These are phyloP conservation scores for Kickxella alabastrina DNA, from an alignment of 192 early-diverging fungal species.

Conservation along the genomic window DNA sequence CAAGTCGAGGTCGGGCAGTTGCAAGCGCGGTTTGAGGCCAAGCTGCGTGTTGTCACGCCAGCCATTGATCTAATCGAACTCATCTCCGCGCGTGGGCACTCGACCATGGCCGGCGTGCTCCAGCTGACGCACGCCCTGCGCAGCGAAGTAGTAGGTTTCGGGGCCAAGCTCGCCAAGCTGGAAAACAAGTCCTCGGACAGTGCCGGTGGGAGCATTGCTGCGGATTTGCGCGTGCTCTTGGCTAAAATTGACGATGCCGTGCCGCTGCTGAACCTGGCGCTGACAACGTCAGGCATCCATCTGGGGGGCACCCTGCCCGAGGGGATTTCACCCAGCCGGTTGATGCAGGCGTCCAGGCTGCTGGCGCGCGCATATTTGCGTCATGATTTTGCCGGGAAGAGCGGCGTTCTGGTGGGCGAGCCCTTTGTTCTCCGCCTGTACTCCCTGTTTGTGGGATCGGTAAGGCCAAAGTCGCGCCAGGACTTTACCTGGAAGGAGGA, in stretches of 20 bases:
- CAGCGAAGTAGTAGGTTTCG: slow-evolving; percentile 53
- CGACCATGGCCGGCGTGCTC: slow-evolving; percentile 54
- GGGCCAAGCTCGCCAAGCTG: slow-evolving; percentile 19
- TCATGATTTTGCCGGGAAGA: slow-evolving; percentile 10
- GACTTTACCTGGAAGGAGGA: slow-evolving; percentile 86
- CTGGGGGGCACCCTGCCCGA: slow-evolving; percentile 44
- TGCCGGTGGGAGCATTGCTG: background rate
- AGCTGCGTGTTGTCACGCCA: slow-evolving; percentile 58
- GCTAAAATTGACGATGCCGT: slow-evolving; percentile 51
- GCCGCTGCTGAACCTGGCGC: slow-evolving; percentile 53
- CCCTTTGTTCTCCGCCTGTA: slow-evolving; percentile 59
- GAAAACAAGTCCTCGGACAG: background rate
- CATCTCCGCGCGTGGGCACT: slow-evolving; percentile 61
- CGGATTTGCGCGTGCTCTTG: slow-evolving; percentile 26
- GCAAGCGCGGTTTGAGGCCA: slow-evolving; percentile 50
- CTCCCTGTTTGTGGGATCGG: slow-evolving; percentile 64
- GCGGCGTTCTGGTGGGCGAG: slow-evolving; percentile 24
- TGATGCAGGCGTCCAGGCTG: slow-evolving; percentile 58
- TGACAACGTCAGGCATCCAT: slow-evolving; percentile 52
- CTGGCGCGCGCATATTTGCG: slow-evolving; percentile 10
- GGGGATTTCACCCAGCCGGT: slow-evolving; percentile 53
- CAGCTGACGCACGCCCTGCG: slow-evolving; percentile 55
- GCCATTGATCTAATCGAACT: slow-evolving; percentile 67
- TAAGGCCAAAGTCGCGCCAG: slow-evolving; percentile 53
- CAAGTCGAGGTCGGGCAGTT: slow-evolving; percentile 39